Percentiles rank a stretch among this genome's conserved stretches.
Conservation (phyloP, 306 rosid species). For the Cicer pinnatifidum region DNA sequence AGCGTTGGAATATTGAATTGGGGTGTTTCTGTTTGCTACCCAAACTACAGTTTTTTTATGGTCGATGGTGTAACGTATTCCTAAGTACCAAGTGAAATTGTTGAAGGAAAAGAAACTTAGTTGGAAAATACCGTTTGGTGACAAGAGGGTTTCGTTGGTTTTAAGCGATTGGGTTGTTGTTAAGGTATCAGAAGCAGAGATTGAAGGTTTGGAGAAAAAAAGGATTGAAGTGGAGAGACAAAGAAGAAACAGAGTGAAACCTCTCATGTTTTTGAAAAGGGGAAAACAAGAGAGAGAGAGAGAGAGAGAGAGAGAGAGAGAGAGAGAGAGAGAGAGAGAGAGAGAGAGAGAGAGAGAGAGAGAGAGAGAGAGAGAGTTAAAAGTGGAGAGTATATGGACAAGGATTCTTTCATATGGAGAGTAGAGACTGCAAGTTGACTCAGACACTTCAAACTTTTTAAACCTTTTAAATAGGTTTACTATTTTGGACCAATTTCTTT, state of each 20-base stretch:
- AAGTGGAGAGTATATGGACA: conserved; percentile 3
- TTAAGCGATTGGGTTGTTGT: conserved; percentile 54
- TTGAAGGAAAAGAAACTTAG: conserved; percentile 55
- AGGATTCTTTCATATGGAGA: neutral
- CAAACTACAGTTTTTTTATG: conserved; percentile 54
- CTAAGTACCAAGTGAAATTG: conserved; percentile 59
- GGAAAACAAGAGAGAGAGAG: neutral
- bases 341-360: too few species aligned
- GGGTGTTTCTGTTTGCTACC: conserved; percentile 79
- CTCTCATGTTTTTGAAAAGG: conserved; percentile 47
- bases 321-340: neutral
- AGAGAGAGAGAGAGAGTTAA: too few species aligned
- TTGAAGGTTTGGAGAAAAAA: conserved; percentile 43
- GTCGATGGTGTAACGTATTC: conserved; percentile 64
- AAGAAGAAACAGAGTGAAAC: conserved; percentile 39
- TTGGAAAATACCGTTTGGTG: conserved; percentile 53
- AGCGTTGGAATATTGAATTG: conserved; percentile 51
- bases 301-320: too few species aligned
- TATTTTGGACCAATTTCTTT: too few species aligned
- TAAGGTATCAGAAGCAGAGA: conserved; percentile 55
- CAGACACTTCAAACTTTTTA: too few species aligned
- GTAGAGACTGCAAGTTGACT: too few species aligned
- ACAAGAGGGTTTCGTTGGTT: conserved; percentile 56
- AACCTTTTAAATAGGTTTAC: too few species aligned
- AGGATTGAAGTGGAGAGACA: conserved; percentile 36